Base-by-base conservation (phyloP, 164 flowering plant genomes). In the Nymphaea colorata region DNA sequence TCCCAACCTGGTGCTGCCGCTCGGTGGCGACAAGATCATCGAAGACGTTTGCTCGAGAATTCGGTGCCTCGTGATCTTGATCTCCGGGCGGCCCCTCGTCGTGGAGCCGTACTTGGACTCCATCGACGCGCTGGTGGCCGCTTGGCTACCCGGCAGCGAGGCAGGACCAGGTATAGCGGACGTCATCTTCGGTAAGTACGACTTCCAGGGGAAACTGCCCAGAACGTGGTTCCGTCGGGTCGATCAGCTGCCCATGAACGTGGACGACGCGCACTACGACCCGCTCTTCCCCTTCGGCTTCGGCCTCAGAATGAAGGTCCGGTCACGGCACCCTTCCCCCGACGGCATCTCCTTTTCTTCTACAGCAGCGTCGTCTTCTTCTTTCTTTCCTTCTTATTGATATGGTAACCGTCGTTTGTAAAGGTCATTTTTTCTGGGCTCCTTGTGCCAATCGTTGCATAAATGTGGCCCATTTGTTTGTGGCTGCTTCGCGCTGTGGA, bases 121-220 rank as follows among this genome's bases (percentile, higher is more conserved):
- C 44, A 79, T 82, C n/a, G 82, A 79, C n/a, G 86, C 84, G 2
- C 70, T 82, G 16, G 81, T 82, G 15, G 82, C 86, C 5, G 86
- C 84, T 2, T 82, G 84, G 84, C 73, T 82, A 4, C 86, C 86
- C 0, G 86, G 86, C 11, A 72, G 75, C 4, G 86, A 82, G 64
- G 78, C 73, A 16, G 86, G 86, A 7, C 78, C 74, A 44, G 86
- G 86, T 15, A 75, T 82, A 17, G 73, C 86, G 3, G 83, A 82
- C 65, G 80, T 81, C 41, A 68, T 82, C 18, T 82, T 82, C 64
- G 86, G 85, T 4, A 77, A 78, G 59, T 73, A 69, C 65, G 79
- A 81, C 25, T 83, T 83, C 65, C 70, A 76, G 0, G 84, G 86
- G 11, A 81, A 65, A 77, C 77, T 83, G 16, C 70, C 86, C 0